phyloP scores from a whole-genome alignment of 2,329 filamentous ascomycete species.

The Aspergillus neoniger region DNA sequence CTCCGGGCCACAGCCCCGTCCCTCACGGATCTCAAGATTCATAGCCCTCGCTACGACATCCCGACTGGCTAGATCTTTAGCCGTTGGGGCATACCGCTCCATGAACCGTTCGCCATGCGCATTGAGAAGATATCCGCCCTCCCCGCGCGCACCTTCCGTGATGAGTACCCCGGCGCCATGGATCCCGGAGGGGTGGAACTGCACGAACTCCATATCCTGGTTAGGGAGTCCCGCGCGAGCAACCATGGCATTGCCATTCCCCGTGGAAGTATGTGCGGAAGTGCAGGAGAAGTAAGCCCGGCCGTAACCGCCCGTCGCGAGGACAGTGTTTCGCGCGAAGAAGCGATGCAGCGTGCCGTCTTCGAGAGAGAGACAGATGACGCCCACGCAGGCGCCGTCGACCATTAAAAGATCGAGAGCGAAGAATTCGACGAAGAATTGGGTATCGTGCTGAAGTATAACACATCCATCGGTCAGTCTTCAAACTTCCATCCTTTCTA shows the following conservation, averaged over 20 bases:
- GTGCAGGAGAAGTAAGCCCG: constrained; percentile 98
- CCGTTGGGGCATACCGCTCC: constrained; percentile 96
- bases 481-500: too few relatives aligned
- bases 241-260: constrained; percentile 99
- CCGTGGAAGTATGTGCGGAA: constrained; percentile 96
- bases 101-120: constrained; percentile 98
- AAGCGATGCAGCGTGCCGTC: constrained; percentile 97
- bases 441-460: constrained; percentile 85
- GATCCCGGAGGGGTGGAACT: constrained; percentile 99
- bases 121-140: constrained; percentile 97
- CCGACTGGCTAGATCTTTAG: constrained; percentile 94
- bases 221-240: constrained; percentile 95
- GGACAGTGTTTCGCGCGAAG: constrained; percentile 91
- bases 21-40: constrained; percentile 97
- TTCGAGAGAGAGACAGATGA: constrained; percentile 97
- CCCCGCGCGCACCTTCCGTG: constrained; percentile 94
- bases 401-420: constrained; percentile 97
- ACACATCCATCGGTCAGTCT: too few relatives aligned
- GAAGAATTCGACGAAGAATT: constrained; percentile 99
- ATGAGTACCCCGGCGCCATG: constrained; percentile 98
- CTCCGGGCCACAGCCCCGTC: constrained; percentile 92
- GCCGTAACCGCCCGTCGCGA: constrained; percentile 96
- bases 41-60: constrained; percentile 97
- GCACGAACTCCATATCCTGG: constrained; percentile 99
- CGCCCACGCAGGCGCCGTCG: constrained; percentile 92